Percentiles rank a stretch among this genome's conserved stretches.
phyloP scores from a whole-genome alignment of 75 land plant species.

The Pinus taeda region DNA sequence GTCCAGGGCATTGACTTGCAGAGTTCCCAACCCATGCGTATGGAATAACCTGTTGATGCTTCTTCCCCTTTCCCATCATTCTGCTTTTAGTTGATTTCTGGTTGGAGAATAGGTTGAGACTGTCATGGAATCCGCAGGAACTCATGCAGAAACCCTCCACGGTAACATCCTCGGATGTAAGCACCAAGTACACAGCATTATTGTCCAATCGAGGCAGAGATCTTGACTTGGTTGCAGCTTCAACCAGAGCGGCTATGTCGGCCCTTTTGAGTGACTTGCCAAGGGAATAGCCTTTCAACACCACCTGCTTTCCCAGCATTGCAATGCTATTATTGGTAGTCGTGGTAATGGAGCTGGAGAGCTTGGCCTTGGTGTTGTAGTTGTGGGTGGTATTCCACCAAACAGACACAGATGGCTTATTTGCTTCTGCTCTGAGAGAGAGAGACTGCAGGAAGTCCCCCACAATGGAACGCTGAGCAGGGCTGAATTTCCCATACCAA shows the following conservation, averaged over 20 bases:
- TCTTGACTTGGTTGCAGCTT: too few species aligned
- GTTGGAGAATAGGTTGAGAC: too few species aligned
- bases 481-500: constrained; percentile 46
- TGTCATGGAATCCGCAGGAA: too few species aligned
- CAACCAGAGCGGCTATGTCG: background rate
- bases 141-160: too few species aligned
- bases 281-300: background rate
- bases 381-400: constrained; percentile 8
- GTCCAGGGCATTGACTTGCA: constrained; percentile 39
- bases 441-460: constrained; percentile 37
- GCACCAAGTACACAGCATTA: too few species aligned
- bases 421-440: constrained; percentile 23
- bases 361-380: background rate
- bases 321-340: background rate
- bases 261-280: background rate
- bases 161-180: too few species aligned
- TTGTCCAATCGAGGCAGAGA: too few species aligned
- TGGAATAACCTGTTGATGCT: constrained; percentile 5
- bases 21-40: constrained; percentile 11
- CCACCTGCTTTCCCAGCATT: background rate
- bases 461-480: constrained; percentile 24
- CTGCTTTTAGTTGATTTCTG: too few species aligned
- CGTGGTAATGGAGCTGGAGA: background rate
- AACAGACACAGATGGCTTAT: background rate
- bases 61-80: too few species aligned